A percentile compares a stretch with the other conserved stretches of the same genome.
Evolutionary conservation across 495 filamentous ascomycete genomes (phyloP).

Genomic region (Aspergillus sparsus): DNA sequence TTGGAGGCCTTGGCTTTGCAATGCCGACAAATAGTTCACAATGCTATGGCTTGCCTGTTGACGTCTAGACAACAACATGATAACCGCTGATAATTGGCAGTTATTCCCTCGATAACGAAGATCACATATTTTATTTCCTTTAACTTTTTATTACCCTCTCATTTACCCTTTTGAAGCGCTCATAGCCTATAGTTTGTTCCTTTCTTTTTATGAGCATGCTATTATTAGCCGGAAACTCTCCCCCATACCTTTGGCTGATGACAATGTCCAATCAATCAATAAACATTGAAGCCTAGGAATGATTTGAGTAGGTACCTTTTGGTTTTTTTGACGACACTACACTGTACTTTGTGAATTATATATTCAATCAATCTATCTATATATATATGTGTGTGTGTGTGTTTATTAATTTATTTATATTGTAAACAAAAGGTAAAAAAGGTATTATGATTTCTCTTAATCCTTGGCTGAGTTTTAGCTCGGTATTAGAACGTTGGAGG

Average conservation of each 20-base stretch:
- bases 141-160: background rate
- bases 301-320: slow-evolving; percentile 1
- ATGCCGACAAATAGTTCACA: background rate
- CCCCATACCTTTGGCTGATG: background rate
- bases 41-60: background rate
- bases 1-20: slow-evolving; percentile 13
- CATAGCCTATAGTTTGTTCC: background rate
- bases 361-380: no score
- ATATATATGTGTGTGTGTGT: no score
- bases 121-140: background rate
- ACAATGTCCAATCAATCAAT: background rate
- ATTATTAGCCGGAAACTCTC: background rate
- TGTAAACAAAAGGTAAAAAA: no score
- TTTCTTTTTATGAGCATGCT: background rate
- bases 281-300: slow-evolving; percentile 5
- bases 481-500: background rate
- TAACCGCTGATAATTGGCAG: background rate
- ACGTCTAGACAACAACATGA: background rate
- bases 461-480: slow-evolving; percentile 13
- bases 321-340: slow-evolving; percentile 15
- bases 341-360: background rate
- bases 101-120: no score
- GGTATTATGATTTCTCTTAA: background rate
- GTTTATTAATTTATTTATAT: no score
- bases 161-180: background rate